Evolutionary conservation across 2,329 filamentous ascomycete species (phyloP).

Genomic region (Aspergillus intermedius): DNA sequence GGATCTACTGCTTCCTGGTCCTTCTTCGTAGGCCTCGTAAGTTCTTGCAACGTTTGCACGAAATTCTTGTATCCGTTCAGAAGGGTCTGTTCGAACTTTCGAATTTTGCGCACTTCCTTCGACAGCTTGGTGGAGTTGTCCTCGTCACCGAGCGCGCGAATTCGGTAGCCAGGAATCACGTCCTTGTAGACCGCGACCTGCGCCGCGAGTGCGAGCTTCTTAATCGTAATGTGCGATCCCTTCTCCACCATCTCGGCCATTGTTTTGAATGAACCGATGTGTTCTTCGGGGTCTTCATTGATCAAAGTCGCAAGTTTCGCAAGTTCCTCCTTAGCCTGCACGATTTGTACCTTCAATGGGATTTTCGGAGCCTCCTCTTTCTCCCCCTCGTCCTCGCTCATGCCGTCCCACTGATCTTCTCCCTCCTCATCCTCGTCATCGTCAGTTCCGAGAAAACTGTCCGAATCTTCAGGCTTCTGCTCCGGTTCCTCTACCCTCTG

Average conservation of each 20-base stretch:
- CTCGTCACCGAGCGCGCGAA: slow-evolving; percentile 72
- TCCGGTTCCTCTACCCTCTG: slow-evolving; percentile 51
- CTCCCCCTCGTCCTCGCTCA: slow-evolving; percentile 45
- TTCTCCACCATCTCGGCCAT: slow-evolving; percentile 65
- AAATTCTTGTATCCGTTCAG: slow-evolving; percentile 80
- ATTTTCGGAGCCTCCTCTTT: slow-evolving; percentile 54
- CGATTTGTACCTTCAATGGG: slow-evolving; percentile 69
- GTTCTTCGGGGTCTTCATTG: slow-evolving; percentile 90
- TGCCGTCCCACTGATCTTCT: slow-evolving; percentile 31
- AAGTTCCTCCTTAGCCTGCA: slow-evolving; percentile 85
- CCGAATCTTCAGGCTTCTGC: slow-evolving; percentile 48
- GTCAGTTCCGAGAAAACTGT: slow-evolving; percentile 57
- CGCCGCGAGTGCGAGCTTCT: slow-evolving; percentile 78
- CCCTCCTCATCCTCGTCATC: slow-evolving; percentile 50
- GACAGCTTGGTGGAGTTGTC: slow-evolving; percentile 73
- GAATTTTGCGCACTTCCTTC: slow-evolving; percentile 78
- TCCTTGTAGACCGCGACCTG: slow-evolving; percentile 92
- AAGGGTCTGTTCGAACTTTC: slow-evolving; percentile 80
- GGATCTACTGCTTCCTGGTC: slow-evolving; percentile 25
- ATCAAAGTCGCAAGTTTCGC: slow-evolving; percentile 73
- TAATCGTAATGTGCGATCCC: slow-evolving; percentile 59
- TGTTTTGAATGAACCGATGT: slow-evolving; percentile 70
- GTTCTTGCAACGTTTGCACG: slow-evolving; percentile 64
- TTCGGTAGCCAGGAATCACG: slow-evolving; percentile 91
- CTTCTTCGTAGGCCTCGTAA: slow-evolving; percentile 54